These are phyloP conservation scores for Exophiala phaeomuriformis DNA, from an alignment of 2,329 filamentous ascomycete genomes.

Conservation along the genomic window DNA sequence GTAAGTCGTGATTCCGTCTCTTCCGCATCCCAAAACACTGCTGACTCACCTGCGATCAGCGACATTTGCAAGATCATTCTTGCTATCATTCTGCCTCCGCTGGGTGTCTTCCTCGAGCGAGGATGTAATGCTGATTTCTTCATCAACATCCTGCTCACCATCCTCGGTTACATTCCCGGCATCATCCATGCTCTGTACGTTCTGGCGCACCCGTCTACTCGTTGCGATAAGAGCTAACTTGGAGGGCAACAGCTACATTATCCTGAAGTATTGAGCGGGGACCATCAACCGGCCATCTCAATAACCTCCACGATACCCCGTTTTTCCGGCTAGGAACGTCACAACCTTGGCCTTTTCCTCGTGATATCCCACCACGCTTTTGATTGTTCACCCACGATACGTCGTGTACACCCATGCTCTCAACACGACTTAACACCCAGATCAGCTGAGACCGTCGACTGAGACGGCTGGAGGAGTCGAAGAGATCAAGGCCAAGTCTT, in stretches of 20 bases:
- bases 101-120: slow-evolving; percentile 91
- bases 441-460: not conserved
- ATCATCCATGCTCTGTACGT: slow-evolving; percentile 85
- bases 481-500: slow-evolving; percentile 1
- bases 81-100: slow-evolving; percentile 79
- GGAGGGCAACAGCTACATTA: slow-evolving; percentile 58
- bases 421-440: slow-evolving; percentile 2
- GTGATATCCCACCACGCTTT: slow-evolving; percentile 21
- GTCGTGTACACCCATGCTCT: slow-evolving; percentile 4
- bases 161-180: slow-evolving; percentile 68
- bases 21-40: slow-evolving; percentile 10
- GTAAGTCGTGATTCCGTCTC: slow-evolving; percentile 34
- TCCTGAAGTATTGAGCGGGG: slow-evolving; percentile 68
- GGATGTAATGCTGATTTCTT: slow-evolving; percentile 79
- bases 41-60: slow-evolving; percentile 36
- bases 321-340: slow-evolving; percentile 22
- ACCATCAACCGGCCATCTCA: slow-evolving; percentile 22
- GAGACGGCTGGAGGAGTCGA: not conserved
- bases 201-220: slow-evolving; percentile 1
- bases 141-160: slow-evolving; percentile 87
- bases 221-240: slow-evolving; percentile 10
- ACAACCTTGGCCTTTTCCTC: slow-evolving; percentile 12
- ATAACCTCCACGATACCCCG: slow-evolving; percentile 19
- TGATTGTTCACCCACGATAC: slow-evolving; percentile 18
- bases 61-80: slow-evolving; percentile 78